These are phyloP conservation scores for Gossypium trilobum DNA, from an alignment of 441 rosid genomes.

Conservation along the genomic window DNA sequence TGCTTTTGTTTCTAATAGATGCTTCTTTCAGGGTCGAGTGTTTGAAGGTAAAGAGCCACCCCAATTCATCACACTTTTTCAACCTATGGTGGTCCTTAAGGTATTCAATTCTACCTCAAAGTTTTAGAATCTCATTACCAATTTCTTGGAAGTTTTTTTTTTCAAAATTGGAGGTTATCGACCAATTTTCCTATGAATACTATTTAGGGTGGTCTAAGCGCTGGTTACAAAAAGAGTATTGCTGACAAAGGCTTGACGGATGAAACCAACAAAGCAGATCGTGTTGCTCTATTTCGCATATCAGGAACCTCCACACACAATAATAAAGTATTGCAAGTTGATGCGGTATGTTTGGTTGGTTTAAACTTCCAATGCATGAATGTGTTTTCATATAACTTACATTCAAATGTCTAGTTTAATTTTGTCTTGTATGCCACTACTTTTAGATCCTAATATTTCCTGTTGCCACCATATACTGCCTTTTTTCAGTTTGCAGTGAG, in stretches of 20 bases:
- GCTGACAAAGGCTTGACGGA: conserved; percentile 57
- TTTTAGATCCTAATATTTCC: neutral
- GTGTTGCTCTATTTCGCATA: conserved; percentile 67
- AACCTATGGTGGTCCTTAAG: conserved; percentile 89
- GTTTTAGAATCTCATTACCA: conserved; percentile 12
- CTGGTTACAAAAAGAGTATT: conserved; percentile 59
- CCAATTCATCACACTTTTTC: conserved; percentile 84
- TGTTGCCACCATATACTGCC: neutral
- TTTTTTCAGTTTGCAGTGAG: neutral
- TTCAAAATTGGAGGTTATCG: conserved; percentile 6
- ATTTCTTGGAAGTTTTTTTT: neutral
- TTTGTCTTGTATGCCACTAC: neutral
- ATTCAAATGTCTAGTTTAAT: neutral
- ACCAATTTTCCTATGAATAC: conserved; percentile 14
- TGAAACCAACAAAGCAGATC: conserved; percentile 62
- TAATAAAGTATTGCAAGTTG: conserved; percentile 71
- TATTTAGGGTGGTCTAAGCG: conserved; percentile 79
- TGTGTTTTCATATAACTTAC: neutral
- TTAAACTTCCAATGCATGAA: neutral
- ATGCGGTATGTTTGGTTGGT: conserved; percentile 39
- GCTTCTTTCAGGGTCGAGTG: conserved; percentile 60
- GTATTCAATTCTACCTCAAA: conserved; percentile 28
- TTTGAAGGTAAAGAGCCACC: conserved; percentile 95
- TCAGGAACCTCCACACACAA: conserved; percentile 76
- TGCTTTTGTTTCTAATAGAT: conserved; percentile 22